Percentiles rank a stretch among this genome's conserved stretches.
Conservation (phyloP, 345 rosid species). For the Physaria fendleri region DNA sequence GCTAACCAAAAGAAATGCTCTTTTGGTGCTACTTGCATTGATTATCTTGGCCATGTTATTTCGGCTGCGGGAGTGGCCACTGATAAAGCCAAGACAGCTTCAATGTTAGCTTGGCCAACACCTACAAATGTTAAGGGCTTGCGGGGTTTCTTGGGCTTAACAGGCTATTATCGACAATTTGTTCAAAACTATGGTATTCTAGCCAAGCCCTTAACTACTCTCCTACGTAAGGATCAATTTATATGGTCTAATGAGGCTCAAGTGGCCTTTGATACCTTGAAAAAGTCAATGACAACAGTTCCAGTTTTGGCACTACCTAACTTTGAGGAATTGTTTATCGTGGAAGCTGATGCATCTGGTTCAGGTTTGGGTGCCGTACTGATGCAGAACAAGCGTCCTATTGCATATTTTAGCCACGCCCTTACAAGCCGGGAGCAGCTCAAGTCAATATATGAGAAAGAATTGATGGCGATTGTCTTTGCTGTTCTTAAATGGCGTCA, state of each 20-base stretch:
- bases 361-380: neutral
- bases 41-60: no score
- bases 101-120: no score
- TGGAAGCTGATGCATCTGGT: neutral
- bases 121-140: no score
- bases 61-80: no score
- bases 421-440: neutral
- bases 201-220: neutral
- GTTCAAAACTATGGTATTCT: no score
- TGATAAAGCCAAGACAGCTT: no score
- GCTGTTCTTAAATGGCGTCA: neutral
- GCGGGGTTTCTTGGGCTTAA: no score
- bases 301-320: neutral
- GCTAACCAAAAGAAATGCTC: no score
- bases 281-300: neutral
- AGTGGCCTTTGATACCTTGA: accelerated
- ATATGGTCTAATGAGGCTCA: accelerated
- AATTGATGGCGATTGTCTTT: neutral
- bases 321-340: neutral
- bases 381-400: neutral
- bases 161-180: no score
- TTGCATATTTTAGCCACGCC: neutral
- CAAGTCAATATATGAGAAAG: neutral
- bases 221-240: neutral
- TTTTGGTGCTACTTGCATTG: no score